Evolutionary conservation across 257 asterid species (phyloP), one percentile per base, ranked within the genome.

Genomic region (Ballota nigra): DNA sequence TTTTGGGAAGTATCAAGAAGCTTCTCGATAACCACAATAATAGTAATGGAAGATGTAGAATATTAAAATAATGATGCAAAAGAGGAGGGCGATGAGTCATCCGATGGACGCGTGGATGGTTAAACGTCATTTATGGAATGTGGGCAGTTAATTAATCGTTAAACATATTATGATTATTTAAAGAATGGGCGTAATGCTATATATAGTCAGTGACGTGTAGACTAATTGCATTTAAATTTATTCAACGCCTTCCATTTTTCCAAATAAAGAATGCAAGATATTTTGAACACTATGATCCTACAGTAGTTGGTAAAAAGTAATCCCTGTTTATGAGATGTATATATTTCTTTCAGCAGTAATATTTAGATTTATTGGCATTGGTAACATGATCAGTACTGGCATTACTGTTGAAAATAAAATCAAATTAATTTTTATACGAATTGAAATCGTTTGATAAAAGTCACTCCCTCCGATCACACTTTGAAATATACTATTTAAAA

Each of bases 141-240:
- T 12, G n/a, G 75, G 82, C 59, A 72, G 38, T 78, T 36, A 22
- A 71, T 83, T 36, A 83, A 7, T 75, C 63, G 75, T 1, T 63
- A 49, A 33, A 55, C 8, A 31, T 15, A 19, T 6, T 10, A 43
- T 12, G 18, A n/a, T n/a, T 12, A 20, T 74, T 56, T 75, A 76
- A 61, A 79, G 61, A 77, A 87, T 55, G 56, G 8, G 67, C 23
- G 22, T 75, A 77, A 84, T 79, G 80, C 82, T 80, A 84, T 70
- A 23, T 72, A 85, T 86, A 84, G 89, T 86, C 72, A 74, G 71
- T 87, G 90, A 86, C 62, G 90, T 84, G 89, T 86, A 36, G 51
- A 73, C 68, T 65, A 43, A 72, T 79, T 63, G 74, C 41, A 66
- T 72, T 75, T 82, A 76, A 78, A 8, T 63, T 77, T 63, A 28